Base-by-base conservation (phyloP, 2,329 filamentous ascomycete genomes). In the Scytalidium sp. region DNA sequence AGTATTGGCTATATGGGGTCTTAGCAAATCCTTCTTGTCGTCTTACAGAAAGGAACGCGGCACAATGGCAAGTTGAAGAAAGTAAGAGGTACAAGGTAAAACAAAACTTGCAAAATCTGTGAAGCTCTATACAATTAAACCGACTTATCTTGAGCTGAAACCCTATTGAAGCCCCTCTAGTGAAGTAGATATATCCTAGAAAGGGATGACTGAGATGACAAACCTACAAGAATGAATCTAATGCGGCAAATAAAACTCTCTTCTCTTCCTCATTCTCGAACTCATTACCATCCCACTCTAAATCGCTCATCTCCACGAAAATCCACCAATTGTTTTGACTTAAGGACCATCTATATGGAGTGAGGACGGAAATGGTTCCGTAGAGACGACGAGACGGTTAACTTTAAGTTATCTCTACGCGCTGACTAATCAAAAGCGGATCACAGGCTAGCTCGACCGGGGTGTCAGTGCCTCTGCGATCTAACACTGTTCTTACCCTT, bases 171-270 rank as follows among this genome's bases (percentile, higher is more conserved):
- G n/a, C n/a, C n/a, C n/a, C n/a, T n/a, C n/a, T n/a, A n/a, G n/a
- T n/a, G n/a, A n/a, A n/a, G n/a, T n/a, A n/a, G n/a, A n/a, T n/a
- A n/a, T n/a, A n/a, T n/a, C n/a, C n/a, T n/a, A n/a, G n/a, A n/a
- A n/a, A n/a, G n/a, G 7, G 42, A 42, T 27, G 39, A 11, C n/a
- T 36, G 32, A 43, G 44, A 19, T 52, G 20, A 50, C 11, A 49
- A 22, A 78, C 86, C 70, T 75, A 96, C 91, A 85, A 79, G 69
- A 94, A 97, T 10, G 93, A 97, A 72, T 96, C 90, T 47, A 97
- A 71, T 2, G 91, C 86, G 45, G 84, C 85, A 67, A 88, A 89
- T 9, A 97, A 79, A 44, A 95, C 90, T 53, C 79, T 79, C 44
- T 84, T 75, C 70, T 99, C 93, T 56, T 95, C 90, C 0, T 85